A percentile compares a stretch with the other conserved stretches of the same genome.
Evolutionary conservation across 441 rosid species (phyloP).

Genomic region (Melastoma candidum): DNA sequence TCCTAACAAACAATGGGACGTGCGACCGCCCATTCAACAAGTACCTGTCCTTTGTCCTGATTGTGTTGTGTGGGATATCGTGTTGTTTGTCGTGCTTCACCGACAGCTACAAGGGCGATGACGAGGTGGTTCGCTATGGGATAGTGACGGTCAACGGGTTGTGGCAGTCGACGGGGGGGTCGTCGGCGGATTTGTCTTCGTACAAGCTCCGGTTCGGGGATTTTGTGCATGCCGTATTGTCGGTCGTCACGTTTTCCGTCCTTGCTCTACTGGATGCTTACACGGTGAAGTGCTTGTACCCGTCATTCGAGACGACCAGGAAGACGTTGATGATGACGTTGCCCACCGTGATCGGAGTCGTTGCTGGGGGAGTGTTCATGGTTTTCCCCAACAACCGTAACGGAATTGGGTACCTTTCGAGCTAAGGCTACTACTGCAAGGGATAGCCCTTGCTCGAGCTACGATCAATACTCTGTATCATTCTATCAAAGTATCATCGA

Average conservation of each 20-base stretch:
- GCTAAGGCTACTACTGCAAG: too few relatives aligned
- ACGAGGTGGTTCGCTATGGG: constrained; percentile 49
- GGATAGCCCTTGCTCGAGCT: too few relatives aligned
- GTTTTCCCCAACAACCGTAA: constrained; percentile 66
- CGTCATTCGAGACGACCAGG: constrained; percentile 36
- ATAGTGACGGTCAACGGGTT: constrained; percentile 47
- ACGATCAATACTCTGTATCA: too few relatives aligned
- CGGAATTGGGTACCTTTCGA: constrained; percentile 74
- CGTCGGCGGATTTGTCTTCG: constrained; percentile 33
- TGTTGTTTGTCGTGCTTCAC: constrained; percentile 71
- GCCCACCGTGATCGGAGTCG: constrained; percentile 63
- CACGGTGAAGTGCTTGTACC: constrained; percentile 54
- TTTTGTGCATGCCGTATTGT: constrained; percentile 56
- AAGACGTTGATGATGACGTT: constrained; percentile 48
- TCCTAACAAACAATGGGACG: constrained; percentile 62
- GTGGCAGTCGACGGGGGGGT: constrained; percentile 37
- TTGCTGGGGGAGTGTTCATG: constrained; percentile 45
- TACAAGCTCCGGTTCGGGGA: constrained; percentile 48
- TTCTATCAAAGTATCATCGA: too few relatives aligned
- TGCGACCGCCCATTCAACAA: constrained; percentile 39
- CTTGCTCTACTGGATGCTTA: constrained; percentile 52
- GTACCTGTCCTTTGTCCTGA: constrained; percentile 42
- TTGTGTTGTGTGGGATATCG: constrained; percentile 45
- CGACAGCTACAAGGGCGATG: constrained; percentile 52
- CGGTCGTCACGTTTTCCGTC: constrained; percentile 44